Conservation (phyloP, 306 rosid genomes). For the Sindora glabra region DNA sequence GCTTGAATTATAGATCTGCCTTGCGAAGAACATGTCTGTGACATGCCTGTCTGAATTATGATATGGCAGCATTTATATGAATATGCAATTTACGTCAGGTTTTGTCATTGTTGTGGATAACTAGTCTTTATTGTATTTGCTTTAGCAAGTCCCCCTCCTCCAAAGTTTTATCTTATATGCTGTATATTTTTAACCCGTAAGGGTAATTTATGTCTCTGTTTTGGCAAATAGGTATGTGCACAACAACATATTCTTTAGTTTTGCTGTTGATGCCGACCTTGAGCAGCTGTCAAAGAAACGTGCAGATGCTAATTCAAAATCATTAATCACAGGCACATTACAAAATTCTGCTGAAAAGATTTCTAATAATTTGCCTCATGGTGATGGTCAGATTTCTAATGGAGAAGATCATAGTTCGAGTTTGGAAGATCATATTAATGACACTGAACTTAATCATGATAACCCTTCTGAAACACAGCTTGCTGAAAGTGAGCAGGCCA, state of each 20-base stretch:
- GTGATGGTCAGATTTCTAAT: constrained; percentile 40
- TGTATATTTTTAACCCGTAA: not conserved
- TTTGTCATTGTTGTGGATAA: not conserved
- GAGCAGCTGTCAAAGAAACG: constrained; percentile 73
- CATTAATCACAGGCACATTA: constrained; percentile 22
- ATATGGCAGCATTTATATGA: not conserved
- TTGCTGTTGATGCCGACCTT: constrained; percentile 96
- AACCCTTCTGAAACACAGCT: constrained; percentile 52
- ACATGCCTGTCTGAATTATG: not conserved
- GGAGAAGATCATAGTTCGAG: constrained; percentile 36
- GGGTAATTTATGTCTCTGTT: constrained; percentile 5
- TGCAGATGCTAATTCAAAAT: constrained; percentile 36
- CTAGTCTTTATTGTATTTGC: not conserved
- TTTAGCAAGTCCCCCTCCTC: not conserved
- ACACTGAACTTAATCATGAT: constrained; percentile 38
- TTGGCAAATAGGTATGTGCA: constrained; percentile 80
- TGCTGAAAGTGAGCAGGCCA: constrained; percentile 94
- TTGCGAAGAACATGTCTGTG: constrained; percentile 2
- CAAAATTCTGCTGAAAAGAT: constrained; percentile 44
- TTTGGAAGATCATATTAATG: constrained; percentile 36
- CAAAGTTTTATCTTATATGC: not conserved
- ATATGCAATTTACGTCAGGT: not conserved
- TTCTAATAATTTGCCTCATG: constrained; percentile 21
- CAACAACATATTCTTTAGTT: constrained; percentile 96
- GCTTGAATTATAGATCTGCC: not conserved